Evolutionary conservation across 768 basidiomycete genomes (phyloP).

Genomic region (Mycena indigotica): DNA sequence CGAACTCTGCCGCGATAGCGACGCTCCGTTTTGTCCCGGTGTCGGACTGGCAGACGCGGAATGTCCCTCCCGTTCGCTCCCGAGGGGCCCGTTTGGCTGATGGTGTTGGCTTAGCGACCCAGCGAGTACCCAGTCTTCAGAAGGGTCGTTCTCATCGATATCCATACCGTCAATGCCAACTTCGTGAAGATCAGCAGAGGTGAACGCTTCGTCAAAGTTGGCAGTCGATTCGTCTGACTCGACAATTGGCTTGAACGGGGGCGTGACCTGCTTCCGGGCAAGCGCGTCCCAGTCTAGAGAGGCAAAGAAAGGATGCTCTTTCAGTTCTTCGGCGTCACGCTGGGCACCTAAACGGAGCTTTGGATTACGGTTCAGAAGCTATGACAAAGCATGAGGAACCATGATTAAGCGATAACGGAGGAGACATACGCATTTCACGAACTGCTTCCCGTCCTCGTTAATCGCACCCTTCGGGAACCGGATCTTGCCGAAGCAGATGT

Average conservation of each 20-base stretch:
- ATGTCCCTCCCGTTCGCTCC: conserved; percentile 46
- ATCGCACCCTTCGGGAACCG: conserved; percentile 97
- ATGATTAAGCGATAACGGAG: conserved; percentile 12
- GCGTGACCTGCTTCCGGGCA: conserved; percentile 84
- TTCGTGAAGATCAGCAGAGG: conserved; percentile 83
- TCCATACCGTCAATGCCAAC: conserved; percentile 58
- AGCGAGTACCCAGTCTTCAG: conserved; percentile 59
- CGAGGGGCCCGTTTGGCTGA: conserved; percentile 79
- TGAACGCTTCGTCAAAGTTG: conserved; percentile 99
- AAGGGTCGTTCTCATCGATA: conserved; percentile 65
- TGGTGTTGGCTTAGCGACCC: conserved; percentile 43
- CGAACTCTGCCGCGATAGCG: conserved; percentile 20
- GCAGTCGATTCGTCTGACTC: conserved; percentile 98
- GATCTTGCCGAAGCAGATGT: conserved; percentile 98
- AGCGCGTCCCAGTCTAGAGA: conserved; percentile 91
- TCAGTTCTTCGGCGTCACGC: conserved; percentile 90
- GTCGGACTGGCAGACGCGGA: conserved; percentile 15
- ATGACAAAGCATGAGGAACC: conserved; percentile 24
- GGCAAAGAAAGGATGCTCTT: conserved; percentile 93
- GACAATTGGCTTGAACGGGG: conserved; percentile 97
- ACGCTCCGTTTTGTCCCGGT: conserved; percentile 23
- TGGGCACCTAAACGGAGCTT: conserved; percentile 92
- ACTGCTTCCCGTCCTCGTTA: conserved; percentile 96
- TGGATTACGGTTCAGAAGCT: conserved; percentile 99
- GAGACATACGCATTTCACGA: conserved; percentile 90